A percentile compares a stretch with the other conserved stretches of the same genome.
Evolutionary conservation across 192 early-diverging fungal species (phyloP).

Genomic region (Dissophora ornata): DNA sequence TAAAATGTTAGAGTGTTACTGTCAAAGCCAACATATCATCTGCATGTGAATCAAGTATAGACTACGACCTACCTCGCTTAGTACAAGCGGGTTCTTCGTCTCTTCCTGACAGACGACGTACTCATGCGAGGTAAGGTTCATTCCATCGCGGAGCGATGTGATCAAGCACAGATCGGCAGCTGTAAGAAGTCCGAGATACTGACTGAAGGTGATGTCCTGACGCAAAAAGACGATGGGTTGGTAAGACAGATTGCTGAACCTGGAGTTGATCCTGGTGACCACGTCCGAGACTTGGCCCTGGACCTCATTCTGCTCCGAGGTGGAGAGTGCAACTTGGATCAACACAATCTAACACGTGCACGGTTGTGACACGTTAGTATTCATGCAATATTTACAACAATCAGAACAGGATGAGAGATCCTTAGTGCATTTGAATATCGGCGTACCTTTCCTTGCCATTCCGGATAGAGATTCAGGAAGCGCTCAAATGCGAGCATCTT

Average conservation of each 20-base stretch:
- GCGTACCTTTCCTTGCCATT: constrained; percentile 84
- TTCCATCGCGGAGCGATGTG: constrained; percentile 93
- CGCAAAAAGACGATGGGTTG: constrained; percentile 91
- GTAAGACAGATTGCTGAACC: constrained; percentile 91
- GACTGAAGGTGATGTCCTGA: constrained; percentile 90
- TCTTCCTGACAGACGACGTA: constrained; percentile 93
- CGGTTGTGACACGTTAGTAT: not conserved
- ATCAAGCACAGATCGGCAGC: constrained; percentile 92
- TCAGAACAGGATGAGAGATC: too few relatives aligned
- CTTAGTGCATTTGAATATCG: too few relatives aligned
- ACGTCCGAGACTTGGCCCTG: constrained; percentile 90
- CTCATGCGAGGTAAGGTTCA: constrained; percentile 97
- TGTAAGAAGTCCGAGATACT: constrained; percentile 90
- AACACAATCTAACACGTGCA: constrained; percentile 75
- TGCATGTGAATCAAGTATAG: not conserved
- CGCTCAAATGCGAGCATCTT: constrained; percentile 93
- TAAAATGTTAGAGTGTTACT: not conserved
- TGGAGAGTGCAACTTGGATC: constrained; percentile 94
- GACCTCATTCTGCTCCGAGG: constrained; percentile 90
- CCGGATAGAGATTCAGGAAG: constrained; percentile 87
- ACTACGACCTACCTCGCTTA: constrained; percentile 77
- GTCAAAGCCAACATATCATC: too few relatives aligned
- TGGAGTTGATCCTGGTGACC: constrained; percentile 92
- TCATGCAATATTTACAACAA: too few relatives aligned
- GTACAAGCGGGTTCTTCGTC: constrained; percentile 82